Base-by-base conservation (phyloP, 257 asterid species). In the Solanum chiquidenum region DNA sequence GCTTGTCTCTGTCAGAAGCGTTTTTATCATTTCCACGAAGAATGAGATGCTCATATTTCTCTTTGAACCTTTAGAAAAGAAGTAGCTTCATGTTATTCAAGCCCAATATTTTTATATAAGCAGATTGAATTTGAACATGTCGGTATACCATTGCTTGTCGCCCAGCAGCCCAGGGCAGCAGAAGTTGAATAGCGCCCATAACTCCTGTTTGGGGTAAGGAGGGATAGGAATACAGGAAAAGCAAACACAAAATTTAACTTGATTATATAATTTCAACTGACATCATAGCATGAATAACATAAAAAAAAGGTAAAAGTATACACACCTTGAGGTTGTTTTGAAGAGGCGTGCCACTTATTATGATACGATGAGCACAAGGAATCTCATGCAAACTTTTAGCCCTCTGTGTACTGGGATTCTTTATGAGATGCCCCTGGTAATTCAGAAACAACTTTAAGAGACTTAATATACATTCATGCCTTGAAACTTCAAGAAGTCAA, bases 301-400 rank as follows among this genome's bases (percentile, higher is more conserved):
- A n/a, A 55, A 55, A 1, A 44, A 52, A 66, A 25, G 18, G 71
- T 29, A 34, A 66, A 87, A 88, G 71, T 84, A 87, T 62, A 5
- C 46, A 38, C 91, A 96, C 99, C 98, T 96, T 96, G 10, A 96
- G 96, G 92, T 96, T 95, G 93, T 96, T 96, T 88, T 96, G 99
- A 87, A 96, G 94, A 87, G 99, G 99, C 33, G 99, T 96, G 90
- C 99, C 99, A 88, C 99, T 96, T 88, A 96, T 96, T 64, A 96
- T 95, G 91, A 96, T 89, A 75, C 98, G 98, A 88, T 90, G 99
- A 87, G 87, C 92, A 86, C 98, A 95, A 58, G 99, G 98, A 87
- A 96, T 93, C 90, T 94, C 95, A 87, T 94, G 98, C 92, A 96
- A 93, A 92, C 98, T 94, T 93, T 96, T 94, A n/a, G 99, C 98